Base-by-base conservation (phyloP, 129 eudicot genomes). In the Glebionis coronaria region DNA sequence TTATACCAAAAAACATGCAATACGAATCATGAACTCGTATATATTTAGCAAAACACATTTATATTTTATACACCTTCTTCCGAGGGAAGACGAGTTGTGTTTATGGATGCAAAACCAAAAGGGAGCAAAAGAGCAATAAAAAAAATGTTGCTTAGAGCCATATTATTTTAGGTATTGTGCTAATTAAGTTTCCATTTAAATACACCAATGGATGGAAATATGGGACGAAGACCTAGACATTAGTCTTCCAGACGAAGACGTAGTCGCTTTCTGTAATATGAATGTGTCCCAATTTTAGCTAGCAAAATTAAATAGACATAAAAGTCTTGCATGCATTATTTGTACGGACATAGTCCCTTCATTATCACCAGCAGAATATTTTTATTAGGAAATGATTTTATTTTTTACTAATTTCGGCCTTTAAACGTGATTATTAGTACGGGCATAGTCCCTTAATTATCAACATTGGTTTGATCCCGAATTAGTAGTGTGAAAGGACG, bases 61-160 rank as follows among this genome's bases (percentile, higher is more conserved):
- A 23, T 20, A 56, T 25, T 14, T 19, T 51, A 50, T 3, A 42
- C 18, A 78, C 82, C 82, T 78, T 78, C 82, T 9, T 51, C 50
- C 18, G 56, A 0, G 7, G 74, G 68, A 18, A 78, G 78, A 49
- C 63, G 42, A 0, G 77, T 62, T 31, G 64, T 63, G 25, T 72
- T 6, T 1, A 72, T n/a, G 44, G 77, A 63, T 40, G 77, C 77
- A 52, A 52, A 72, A n/a, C 56, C 70, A n/a, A 63, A 51, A 0
- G 63, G 70, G 11, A 72, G 70, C 56, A 72, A 62, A 3, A 72
- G 56, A 52, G 42, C 23, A 52, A 55, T 23, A 40, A 46, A 14
- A 46, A 72, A 63, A 63, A 72, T 72, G 46, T 27, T 40, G 44
- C 20, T 40, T 56, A 13, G 21, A 35, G 61, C 14, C 14, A 23